Percentiles rank a stretch among this genome's conserved stretches.
Evolutionary conservation across 768 basidiomycete genomes (phyloP).

Genomic region (Dendrothele bispora): DNA sequence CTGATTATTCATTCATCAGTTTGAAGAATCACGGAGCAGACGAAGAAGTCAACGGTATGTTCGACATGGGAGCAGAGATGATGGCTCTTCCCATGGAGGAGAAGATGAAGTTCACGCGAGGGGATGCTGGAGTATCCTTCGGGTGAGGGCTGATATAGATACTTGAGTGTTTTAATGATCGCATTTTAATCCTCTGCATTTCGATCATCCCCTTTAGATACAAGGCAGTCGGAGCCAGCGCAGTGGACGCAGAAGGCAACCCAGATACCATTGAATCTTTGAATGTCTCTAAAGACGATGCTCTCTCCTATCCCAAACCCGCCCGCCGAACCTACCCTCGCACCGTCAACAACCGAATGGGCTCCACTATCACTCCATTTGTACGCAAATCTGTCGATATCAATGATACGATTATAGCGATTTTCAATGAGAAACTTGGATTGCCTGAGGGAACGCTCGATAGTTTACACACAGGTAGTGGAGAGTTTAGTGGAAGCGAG

Average conservation of each 20-base stretch:
- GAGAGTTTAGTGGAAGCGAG: conserved; percentile 21
- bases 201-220: conserved; percentile 35
- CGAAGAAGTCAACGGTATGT: conserved; percentile 49
- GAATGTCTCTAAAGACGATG: conserved; percentile 71
- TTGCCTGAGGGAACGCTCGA: conserved; percentile 18
- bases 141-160: background rate
- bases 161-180: too few relatives aligned
- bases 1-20: too few relatives aligned
- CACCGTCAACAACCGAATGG: conserved; percentile 51
- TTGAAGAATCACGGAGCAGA: conserved; percentile 58
- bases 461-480: conserved; percentile 13
- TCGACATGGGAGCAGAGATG: conserved; percentile 53
- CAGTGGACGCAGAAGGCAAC: conserved; percentile 58
- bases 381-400: conserved; percentile 48
- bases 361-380: conserved; percentile 50
- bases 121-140: conserved; percentile 29
- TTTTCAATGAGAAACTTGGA: conserved; percentile 21
- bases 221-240: conserved; percentile 63
- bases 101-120: conserved; percentile 59
- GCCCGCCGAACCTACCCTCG: conserved; percentile 58
- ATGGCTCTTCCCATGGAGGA: conserved; percentile 56
- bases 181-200: background rate
- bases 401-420: conserved; percentile 15
- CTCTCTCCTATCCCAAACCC: conserved; percentile 53
- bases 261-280: conserved; percentile 62